Evolutionary conservation across 139 green algal genomes (phyloP).

Genomic region (Chlamydomonas sp.): DNA sequence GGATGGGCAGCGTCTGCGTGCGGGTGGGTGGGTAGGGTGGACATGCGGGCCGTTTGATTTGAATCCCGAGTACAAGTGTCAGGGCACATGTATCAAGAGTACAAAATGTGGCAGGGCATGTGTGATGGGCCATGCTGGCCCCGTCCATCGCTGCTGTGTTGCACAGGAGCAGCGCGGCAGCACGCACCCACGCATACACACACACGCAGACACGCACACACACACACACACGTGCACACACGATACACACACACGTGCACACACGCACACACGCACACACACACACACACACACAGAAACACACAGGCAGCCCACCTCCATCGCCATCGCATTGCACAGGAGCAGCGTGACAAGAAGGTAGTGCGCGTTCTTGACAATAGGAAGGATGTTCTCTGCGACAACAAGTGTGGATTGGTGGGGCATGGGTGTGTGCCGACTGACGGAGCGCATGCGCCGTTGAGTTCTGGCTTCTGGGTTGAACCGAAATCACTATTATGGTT

Average conservation of each 20-base stretch:
- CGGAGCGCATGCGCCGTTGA: background rate
- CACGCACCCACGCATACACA: too few species aligned
- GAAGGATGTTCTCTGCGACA: background rate
- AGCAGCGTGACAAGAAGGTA: conserved; percentile 62
- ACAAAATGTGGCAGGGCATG: too few species aligned
- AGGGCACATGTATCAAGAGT: too few species aligned
- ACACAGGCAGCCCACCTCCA: conserved; percentile 39
- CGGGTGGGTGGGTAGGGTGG: too few species aligned
- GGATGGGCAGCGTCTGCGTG: conserved; percentile 19
- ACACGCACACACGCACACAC: too few species aligned
- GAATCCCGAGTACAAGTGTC: too few species aligned
- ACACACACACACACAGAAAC: too few species aligned
- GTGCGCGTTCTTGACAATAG: conserved; percentile 49
- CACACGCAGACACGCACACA: too few species aligned
- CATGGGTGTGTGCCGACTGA: background rate
- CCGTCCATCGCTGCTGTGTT: conserved; percentile 61
- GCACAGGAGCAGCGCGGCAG: conserved; percentile 55
- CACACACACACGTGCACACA: too few species aligned
- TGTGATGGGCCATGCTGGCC: too few species aligned
- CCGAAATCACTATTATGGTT: background rate
- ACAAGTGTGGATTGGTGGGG: background rate
- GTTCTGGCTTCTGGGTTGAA: background rate
- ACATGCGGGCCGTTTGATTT: too few species aligned
- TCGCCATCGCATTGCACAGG: conserved; percentile 57
- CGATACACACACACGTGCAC: too few species aligned